Evolutionary conservation across 306 rosid genomes (phyloP), one percentile per base, ranked within the genome.

Genomic region (Rubus parviflorus): DNA sequence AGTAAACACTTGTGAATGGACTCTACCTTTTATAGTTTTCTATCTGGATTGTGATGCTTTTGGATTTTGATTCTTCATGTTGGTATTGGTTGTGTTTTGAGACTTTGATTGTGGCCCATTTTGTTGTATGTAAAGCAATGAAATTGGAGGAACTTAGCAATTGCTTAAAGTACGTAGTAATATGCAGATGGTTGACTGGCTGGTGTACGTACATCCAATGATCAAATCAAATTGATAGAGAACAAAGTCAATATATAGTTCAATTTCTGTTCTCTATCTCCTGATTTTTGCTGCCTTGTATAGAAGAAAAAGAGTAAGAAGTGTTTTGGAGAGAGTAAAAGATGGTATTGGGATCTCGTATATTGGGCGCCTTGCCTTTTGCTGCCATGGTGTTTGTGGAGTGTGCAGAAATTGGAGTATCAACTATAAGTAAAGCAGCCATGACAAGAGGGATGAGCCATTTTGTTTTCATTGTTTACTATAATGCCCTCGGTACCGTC

Each of bases 391-490:
- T 82, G 20, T 42, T 82, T 47, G 81, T 82, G 40, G 88, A 85
- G 43, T 40, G 68, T 8, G 77, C 72, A 11, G 81, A 79, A 17
- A 79, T 82, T 73, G 85, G 75, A 12, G 56, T 76, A 49, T 72
- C 81, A 47, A 82, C 86, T 3, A 53, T 85, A 8, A 72, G 77
- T 77, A 85, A 85, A 75, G 88, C 76, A 7, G 88, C 88, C 69
- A 75, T 85, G 83, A 17, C 68, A 46, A 46, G 10, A 70, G 88
- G 88, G 67, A 72, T 85, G 81, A 85, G 79, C 67, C 81, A 56
- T 74, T 66, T 75, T 53, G 83, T 82, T 64, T 79, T 85, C 35
- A 19, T 73, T 6, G 83, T 85, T 42, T 85, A 85, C 80, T 85
- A 81, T 22, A 82, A 85, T 25, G 79, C 86, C 47, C 83, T 85